Base-by-base conservation (phyloP, 163 green algal species). In the Chlamydomonas reinhardtii region DNA sequence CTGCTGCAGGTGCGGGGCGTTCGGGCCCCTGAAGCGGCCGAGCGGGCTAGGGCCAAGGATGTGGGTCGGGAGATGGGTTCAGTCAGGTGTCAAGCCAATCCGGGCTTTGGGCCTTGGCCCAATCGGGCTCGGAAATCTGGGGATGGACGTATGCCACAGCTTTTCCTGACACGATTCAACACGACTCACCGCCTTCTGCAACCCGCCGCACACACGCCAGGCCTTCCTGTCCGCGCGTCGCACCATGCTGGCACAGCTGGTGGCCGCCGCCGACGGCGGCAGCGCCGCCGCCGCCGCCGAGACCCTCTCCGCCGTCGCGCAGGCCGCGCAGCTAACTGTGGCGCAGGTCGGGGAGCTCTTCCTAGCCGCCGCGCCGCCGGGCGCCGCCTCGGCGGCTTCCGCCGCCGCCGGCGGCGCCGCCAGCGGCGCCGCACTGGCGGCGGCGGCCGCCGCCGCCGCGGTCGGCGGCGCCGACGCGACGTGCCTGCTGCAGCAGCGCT, bases 321-420 rank as follows among this genome's bases (percentile, higher is more conserved):
- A 89, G 76, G 52, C 85, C 16, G 83, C 92, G 35, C 91, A 93
- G 76, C 70, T 83, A 24, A 81, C 70, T 27, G 66, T 89, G 15
- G 76, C 76, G 2, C 80, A 92, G 79, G 79, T 90, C 27, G 95
- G 94, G 11, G 92, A 98, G 90, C 91, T 98, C 8, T 96, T 98
- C 73, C 84, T 31, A 65, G 70, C 66, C 48, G 24, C 54, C 32
- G 24, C 35, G 35, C 29, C 17, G 34, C 22, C 68, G 31, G 62
- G 39, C 74, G 64, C 82, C 52, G 69, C 71, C 4, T 80, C 87
- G 9, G 56, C 74, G 20, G 64, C 86, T 24, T 16, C 54, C 39
- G 78, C 68, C 0, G 68, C 70, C 14, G 48, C 6, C 48, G 48
- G 48, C 48, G 48, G 48, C 48, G 48, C 9, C 14, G 48, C 48